Conservation (phyloP, 169 alveolate genomes). For the Eimeria maxima region DNA sequence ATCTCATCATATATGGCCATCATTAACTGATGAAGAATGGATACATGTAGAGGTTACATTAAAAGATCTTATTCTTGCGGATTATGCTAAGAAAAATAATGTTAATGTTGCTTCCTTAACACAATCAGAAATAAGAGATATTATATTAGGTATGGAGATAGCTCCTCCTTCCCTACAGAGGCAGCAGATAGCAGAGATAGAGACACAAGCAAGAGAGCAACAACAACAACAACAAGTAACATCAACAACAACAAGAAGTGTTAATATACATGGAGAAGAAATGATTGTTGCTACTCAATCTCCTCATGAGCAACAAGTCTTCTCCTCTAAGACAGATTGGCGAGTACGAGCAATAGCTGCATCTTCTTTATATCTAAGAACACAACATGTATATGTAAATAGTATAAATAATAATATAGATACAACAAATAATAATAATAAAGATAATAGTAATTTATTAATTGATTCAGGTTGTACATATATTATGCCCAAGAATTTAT, state of each 20-base stretch:
- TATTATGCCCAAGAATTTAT: constrained; percentile 98
- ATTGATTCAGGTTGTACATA: constrained; percentile 92
- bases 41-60: constrained; percentile 99
- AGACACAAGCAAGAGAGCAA: constrained; percentile 93
- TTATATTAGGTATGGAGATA: constrained; percentile 99
- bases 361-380: constrained; percentile 97
- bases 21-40: constrained; percentile 99
- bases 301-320: constrained; percentile 99
- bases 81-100: constrained; percentile 99
- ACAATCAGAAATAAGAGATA: constrained; percentile 99
- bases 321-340: constrained; percentile 99
- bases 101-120: constrained; percentile 99
- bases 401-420: too few species aligned
- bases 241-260: constrained; percentile 96
- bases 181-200: constrained; percentile 97
- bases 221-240: constrained; percentile 91
- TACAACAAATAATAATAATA: too few species aligned
- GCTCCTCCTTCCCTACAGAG: constrained; percentile 98
- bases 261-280: constrained; percentile 98
- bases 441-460: too few species aligned
- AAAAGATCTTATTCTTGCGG: constrained; percentile 98
- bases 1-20: constrained; percentile 99
- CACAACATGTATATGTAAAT: constrained; percentile 98
- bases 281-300: constrained; percentile 98
- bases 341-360: constrained; percentile 99